These are phyloP conservation scores for Leishmania arabica DNA, from an alignment of 208 protist species.

Conservation along the genomic window DNA sequence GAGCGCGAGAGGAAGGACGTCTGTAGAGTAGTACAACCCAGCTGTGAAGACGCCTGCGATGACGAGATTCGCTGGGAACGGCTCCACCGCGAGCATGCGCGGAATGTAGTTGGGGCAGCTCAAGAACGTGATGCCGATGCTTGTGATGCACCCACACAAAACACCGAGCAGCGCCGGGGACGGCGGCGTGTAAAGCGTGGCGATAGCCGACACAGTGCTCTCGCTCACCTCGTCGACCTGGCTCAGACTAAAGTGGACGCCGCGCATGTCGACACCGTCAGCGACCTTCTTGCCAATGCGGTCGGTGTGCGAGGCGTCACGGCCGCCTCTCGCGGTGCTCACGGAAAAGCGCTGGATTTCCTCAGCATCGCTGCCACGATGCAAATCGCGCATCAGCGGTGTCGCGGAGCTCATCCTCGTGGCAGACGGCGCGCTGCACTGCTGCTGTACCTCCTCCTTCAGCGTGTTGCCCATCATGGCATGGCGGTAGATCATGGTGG, in stretches of 20 bases:
- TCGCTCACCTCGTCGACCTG: slow-evolving; percentile 32
- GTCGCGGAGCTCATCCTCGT: neutral
- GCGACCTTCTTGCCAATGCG: slow-evolving; percentile 5
- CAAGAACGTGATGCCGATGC: slow-evolving; percentile 55
- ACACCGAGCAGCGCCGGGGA: slow-evolving; percentile 42
- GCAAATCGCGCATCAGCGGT: neutral
- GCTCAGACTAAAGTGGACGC: slow-evolving; percentile 28
- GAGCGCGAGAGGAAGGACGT: slow-evolving; percentile 49
- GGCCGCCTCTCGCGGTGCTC: neutral
- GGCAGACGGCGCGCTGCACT: neutral
- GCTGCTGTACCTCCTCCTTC: slow-evolving; percentile 21
- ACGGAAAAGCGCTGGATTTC: neutral
- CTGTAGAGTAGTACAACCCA: slow-evolving; percentile 56
- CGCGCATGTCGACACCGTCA: neutral
- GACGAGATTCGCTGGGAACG: slow-evolving; percentile 54
- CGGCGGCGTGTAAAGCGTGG: slow-evolving; percentile 40
- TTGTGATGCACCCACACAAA: slow-evolving; percentile 44
- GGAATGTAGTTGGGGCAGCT: slow-evolving; percentile 75
- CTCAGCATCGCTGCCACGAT: neutral
- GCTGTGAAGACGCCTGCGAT: slow-evolving; percentile 47
- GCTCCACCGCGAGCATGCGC: slow-evolving; percentile 70
- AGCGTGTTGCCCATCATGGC: slow-evolving; percentile 60
- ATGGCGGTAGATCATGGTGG: slow-evolving; percentile 62
- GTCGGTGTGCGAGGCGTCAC: neutral
- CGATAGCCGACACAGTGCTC: slow-evolving; percentile 52